These are phyloP conservation scores for Sclerotinia subarctica DNA, from an alignment of 2,329 filamentous ascomycete species.

Conservation along the genomic window DNA sequence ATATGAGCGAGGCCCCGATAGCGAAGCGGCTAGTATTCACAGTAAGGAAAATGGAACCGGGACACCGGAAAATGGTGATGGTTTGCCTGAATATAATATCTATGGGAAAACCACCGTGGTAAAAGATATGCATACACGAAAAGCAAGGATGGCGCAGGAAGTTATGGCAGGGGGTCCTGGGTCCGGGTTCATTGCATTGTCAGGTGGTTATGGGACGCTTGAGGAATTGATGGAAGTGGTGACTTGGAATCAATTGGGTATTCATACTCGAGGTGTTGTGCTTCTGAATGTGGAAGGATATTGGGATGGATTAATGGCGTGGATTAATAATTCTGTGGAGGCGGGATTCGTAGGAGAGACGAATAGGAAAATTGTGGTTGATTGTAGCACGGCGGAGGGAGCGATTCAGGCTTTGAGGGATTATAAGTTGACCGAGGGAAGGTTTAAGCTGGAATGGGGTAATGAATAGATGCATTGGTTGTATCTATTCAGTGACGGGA, in stretches of 20 bases:
- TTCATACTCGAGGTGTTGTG: constrained; percentile 76
- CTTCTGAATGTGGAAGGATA: constrained; percentile 87
- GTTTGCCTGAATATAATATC: constrained; percentile 44
- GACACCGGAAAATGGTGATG: constrained; percentile 36
- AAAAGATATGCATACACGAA: constrained; percentile 92
- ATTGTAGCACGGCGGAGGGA: constrained; percentile 68
- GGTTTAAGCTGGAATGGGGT: constrained; percentile 81
- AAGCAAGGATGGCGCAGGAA: constrained; percentile 87
- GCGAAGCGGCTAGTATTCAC: constrained; percentile 41
- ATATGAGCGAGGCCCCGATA: constrained; percentile 66
- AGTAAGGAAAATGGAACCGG: constrained; percentile 27
- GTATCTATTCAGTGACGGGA: background rate
- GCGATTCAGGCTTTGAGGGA: constrained; percentile 67
- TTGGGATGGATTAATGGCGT: constrained; percentile 81
- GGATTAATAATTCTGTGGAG: constrained; percentile 73
- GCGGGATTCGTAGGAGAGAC: constrained; percentile 71
- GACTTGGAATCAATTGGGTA: constrained; percentile 96
- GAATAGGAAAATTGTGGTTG: constrained; percentile 74
- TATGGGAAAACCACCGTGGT: constrained; percentile 89
- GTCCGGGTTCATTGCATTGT: constrained; percentile 83
- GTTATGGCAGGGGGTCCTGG: constrained; percentile 79
- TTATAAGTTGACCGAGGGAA: constrained; percentile 72
- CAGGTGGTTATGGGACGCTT: constrained; percentile 88
- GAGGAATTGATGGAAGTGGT: constrained; percentile 91
- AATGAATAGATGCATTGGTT: constrained; percentile 32